Conservation (phyloP, 108 stramenopile species). For the Fistulifera pelliculosa region DNA sequence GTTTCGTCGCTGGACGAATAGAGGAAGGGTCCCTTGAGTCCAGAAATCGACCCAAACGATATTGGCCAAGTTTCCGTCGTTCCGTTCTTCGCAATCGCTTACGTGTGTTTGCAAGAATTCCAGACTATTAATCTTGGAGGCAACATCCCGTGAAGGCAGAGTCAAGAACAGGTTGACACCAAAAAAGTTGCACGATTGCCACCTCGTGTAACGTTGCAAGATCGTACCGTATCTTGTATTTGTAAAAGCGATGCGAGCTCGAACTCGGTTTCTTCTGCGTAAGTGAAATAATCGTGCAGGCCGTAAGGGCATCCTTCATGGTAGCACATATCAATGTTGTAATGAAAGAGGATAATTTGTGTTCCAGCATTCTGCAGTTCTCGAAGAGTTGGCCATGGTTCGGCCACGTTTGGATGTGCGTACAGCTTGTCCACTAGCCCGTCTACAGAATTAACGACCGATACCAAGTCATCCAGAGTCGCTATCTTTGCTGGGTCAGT, state of each 20-base stretch:
- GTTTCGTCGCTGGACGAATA: constrained; percentile 42
- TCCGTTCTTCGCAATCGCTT: constrained; percentile 22
- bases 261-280: constrained; percentile 58
- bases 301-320: constrained; percentile 32
- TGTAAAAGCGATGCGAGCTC: constrained; percentile 27
- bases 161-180: constrained; percentile 50
- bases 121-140: constrained; percentile 28
- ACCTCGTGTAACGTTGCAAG: constrained; percentile 40
- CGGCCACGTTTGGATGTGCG: constrained; percentile 7
- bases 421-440: constrained; percentile 24
- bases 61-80: constrained; percentile 18
- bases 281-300: constrained; percentile 33
- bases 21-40: constrained; percentile 38
- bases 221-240: constrained; percentile 24
- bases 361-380: constrained; percentile 34
- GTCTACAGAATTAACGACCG: constrained; percentile 12
- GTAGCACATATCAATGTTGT: constrained; percentile 47
- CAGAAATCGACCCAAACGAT: constrained; percentile 56
- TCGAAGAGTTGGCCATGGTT: constrained; percentile 51
- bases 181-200: constrained; percentile 20
- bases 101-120: constrained; percentile 22
- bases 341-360: constrained; percentile 57
- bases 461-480: constrained; percentile 21
- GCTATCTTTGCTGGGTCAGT: constrained; percentile 6
- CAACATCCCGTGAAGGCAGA: constrained; percentile 18